Conservation (phyloP, 371 early-diverging fungal genomes). For the Syncephalastrum contaminatum region DNA sequence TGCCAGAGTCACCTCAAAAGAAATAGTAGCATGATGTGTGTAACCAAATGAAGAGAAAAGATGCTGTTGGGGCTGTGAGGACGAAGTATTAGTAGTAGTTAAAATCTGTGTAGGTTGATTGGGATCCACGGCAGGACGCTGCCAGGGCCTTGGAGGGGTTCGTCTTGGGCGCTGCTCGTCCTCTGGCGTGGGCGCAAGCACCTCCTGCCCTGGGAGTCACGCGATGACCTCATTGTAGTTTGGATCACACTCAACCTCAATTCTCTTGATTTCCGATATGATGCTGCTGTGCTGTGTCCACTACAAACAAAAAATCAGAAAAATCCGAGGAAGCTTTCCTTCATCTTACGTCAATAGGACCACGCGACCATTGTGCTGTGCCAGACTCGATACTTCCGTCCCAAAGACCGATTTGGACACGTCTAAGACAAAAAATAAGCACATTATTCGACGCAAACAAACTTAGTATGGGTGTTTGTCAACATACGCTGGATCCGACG, state of each 20-base stretch:
- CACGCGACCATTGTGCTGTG: conserved; percentile 43
- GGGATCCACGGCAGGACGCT: too few relatives aligned
- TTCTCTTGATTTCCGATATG: conserved; percentile 16
- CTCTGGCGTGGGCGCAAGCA: conserved; percentile 4
- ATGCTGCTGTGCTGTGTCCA: conserved; percentile 16
- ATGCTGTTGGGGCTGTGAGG: neutral
- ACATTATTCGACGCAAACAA: too few relatives aligned
- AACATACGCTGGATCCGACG: conserved; percentile 42
- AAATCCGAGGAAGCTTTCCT: neutral
- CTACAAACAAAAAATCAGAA: conserved; percentile 7
- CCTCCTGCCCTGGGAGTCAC: conserved; percentile 10
- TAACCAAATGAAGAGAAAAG: conserved; percentile 4
- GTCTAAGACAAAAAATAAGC: conserved; percentile 15
- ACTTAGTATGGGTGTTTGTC: neutral
- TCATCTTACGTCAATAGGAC: conserved; percentile 43
- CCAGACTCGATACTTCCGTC: conserved; percentile 48
- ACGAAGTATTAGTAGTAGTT: neutral
- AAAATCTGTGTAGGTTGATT: neutral
- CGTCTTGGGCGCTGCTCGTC: conserved; percentile 1
- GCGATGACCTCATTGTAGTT: conserved; percentile 17
- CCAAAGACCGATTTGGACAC: conserved; percentile 58
- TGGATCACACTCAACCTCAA: conserved; percentile 18
- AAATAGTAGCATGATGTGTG: too few relatives aligned
- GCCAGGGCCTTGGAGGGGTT: too few relatives aligned
- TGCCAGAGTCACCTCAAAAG: too few relatives aligned